These are phyloP conservation scores for Neofusicoccum kwambonambiense DNA, from an alignment of 2,329 filamentous ascomycete genomes.

Conservation along the genomic window DNA sequence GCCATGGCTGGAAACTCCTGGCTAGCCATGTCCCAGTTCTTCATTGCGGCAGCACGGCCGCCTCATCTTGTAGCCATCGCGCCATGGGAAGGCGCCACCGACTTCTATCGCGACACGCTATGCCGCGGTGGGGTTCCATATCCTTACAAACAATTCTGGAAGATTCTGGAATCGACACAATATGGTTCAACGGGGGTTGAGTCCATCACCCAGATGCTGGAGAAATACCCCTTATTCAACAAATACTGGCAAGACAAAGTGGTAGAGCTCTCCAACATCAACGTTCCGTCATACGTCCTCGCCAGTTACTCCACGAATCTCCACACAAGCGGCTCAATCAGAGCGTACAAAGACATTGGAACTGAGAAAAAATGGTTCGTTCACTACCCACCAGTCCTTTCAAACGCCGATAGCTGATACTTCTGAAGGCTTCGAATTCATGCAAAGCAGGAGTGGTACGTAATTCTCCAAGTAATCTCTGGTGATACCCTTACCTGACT, in stretches of 20 bases:
- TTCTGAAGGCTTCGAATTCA: constrained; percentile 12
- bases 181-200: constrained; percentile 13
- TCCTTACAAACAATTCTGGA: neutral
- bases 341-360: neutral
- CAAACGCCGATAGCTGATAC: neutral
- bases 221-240: constrained; percentile 20
- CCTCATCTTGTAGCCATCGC: neutral
- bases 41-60: constrained; percentile 4
- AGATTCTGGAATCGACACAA: neutral
- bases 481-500: too few relatives aligned
- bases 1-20: constrained; percentile 18
- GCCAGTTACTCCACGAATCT: neutral
- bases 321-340: neutral
- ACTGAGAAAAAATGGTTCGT: neutral
- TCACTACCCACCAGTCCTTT: constrained; percentile 1
- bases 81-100: neutral
- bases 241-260: neutral
- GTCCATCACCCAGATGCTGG: constrained; percentile 18
- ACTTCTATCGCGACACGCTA: constrained; percentile 21
- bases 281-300: neutral
- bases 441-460: constrained; percentile 18
- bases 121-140: constrained; percentile 18
- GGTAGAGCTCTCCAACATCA: neutral
- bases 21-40: constrained; percentile 1
- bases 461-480: neutral